Percentiles rank a stretch among this genome's conserved stretches.
Evolutionary conservation across 306 rosid species (phyloP).

Genomic region (Boehmeria nivea): DNA sequence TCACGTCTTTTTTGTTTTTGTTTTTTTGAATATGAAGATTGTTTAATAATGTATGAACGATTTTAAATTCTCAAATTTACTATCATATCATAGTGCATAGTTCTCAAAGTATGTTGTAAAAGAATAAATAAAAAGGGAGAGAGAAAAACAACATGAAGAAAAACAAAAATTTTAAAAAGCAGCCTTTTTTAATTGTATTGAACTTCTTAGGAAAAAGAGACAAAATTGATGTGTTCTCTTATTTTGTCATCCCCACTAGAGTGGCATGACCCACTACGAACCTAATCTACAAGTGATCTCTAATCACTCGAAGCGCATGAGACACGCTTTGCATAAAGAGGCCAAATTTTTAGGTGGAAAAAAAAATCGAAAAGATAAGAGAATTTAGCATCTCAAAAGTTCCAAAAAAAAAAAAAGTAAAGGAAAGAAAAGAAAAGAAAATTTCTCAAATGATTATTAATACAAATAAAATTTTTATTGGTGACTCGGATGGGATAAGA

Average conservation of each 20-base stretch:
- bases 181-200: no score
- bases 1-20: no score
- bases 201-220: background rate
- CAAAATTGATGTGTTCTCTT: background rate
- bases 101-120: no score
- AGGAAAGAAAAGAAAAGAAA: background rate
- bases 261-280: conserved; percentile 11
- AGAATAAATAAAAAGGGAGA: no score
- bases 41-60: no score
- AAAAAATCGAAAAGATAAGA: background rate
- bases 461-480: background rate
- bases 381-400: conserved; percentile 4
- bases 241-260: background rate
- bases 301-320: conserved; percentile 8
- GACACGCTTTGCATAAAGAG: conserved; percentile 9
- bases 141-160: no score
- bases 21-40: no score
- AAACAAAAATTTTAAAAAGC: no score
- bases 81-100: no score
- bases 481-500: conserved; percentile 4
- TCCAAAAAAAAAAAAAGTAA: background rate
- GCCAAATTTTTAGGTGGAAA: background rate
- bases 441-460: background rate
- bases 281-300: background rate
- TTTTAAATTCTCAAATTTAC: no score